A percentile compares a stretch with the other conserved stretches of the same genome.
Conservation (phyloP, 2,329 filamentous ascomycete genomes). For the Penicillium thymicola region DNA sequence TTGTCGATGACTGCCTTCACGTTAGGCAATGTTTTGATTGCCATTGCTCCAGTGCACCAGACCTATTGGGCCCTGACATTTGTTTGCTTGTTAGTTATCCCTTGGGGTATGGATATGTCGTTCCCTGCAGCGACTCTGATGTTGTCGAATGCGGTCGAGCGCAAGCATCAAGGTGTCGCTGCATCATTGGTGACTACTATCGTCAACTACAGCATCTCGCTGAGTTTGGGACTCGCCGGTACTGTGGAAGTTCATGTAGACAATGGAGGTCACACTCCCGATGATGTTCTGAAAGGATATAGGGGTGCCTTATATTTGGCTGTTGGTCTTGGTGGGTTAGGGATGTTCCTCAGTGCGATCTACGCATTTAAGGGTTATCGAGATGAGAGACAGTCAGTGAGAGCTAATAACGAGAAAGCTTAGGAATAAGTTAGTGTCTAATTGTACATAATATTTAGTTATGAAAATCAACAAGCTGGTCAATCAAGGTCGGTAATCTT, state of each 20-base stretch:
- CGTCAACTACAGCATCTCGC: slow-evolving; percentile 66
- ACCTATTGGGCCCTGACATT: too few species aligned
- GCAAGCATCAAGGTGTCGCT: slow-evolving; percentile 51
- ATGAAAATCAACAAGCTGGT: too few species aligned
- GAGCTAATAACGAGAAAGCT: background rate
- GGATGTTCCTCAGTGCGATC: slow-evolving; percentile 21
- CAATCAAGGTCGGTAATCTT: too few species aligned
- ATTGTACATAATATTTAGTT: too few species aligned
- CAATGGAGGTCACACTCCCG: slow-evolving; percentile 33
- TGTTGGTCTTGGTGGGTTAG: slow-evolving; percentile 33
- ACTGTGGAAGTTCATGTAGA: slow-evolving; percentile 56
- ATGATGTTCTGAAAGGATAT: slow-evolving; percentile 38
- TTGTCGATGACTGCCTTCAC: too few species aligned
- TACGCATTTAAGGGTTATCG: slow-evolving; percentile 14
- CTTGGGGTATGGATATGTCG: slow-evolving; percentile 39
- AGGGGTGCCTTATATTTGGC: slow-evolving; percentile 43
- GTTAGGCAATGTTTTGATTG: too few species aligned
- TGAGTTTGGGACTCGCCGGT: slow-evolving; percentile 64
- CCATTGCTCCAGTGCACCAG: too few species aligned
- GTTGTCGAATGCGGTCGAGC: slow-evolving; percentile 51
- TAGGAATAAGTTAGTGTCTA: too few species aligned
- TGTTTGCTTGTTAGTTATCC: too few species aligned
- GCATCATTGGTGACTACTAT: slow-evolving; percentile 61
- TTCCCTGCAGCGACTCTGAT: slow-evolving; percentile 62
- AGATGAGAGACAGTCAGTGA: background rate